Base-by-base conservation (phyloP, 2,329 filamentous ascomycete species). In the Fusarium sp. region DNA sequence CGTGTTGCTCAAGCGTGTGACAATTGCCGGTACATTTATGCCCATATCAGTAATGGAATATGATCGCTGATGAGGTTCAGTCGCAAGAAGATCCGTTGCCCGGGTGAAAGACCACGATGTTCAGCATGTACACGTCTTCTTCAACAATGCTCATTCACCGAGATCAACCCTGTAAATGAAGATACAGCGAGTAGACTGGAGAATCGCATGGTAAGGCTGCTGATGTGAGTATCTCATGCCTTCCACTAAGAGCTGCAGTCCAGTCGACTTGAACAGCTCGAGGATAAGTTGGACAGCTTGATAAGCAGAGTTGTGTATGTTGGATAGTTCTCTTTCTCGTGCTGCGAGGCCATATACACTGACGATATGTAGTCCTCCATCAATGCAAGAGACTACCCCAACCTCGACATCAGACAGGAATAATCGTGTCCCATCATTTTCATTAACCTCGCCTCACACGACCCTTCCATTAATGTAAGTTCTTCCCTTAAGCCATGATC, bases 81-180 rank as follows among this genome's bases (percentile, higher is more conserved):
- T 0, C 71, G 72, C 5, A 74, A 74, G 26, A 74, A 74, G 45
- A 66, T 74, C 24, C 72, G 72, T 3, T 74, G 72, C 3, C 72
- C 68, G 1, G 72, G 72, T 18, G 63, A 74, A 51, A 66, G 51
- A 45, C 72, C 71, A 7, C 45, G 44, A 53, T 74, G 72, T 18
- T 74, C 72, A 11, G 68, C 72, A 20, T 74, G 72, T 24, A 61
- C 51, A 7, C 63, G 72, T 3, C 56, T 74, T 8, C 56, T 36
- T 0, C 72, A 74, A 11, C 28, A 39, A 22, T 74, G 72, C 18
- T 65, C 42, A 0, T 74, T 74, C 35, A 30, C 53, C 3, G 45
- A 69, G 22, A 4, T 12, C 1, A 50, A n/a, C 0, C 28, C 44
- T 12, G 4, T 26, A 11, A 30, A 0, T 8, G 59, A 74, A 1